phyloP scores from a whole-genome alignment of 441 rosid genomes.

The Populus hybrid region DNA sequence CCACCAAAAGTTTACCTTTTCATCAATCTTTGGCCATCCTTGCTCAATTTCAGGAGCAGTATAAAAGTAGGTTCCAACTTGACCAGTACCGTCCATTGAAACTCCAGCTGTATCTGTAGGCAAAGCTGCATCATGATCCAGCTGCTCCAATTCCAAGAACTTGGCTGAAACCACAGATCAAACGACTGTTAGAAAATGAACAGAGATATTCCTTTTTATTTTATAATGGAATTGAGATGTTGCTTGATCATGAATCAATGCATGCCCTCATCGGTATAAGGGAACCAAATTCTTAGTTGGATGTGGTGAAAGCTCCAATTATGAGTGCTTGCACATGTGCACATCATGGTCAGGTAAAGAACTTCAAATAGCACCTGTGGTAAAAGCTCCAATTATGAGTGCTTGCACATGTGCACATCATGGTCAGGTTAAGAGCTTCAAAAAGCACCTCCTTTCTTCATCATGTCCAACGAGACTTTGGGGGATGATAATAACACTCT shows the following conservation, averaged over 20 bases:
- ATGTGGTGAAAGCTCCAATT: background rate
- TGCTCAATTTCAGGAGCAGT: constrained; percentile 99
- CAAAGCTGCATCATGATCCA: constrained; percentile 73
- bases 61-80: constrained; percentile 93
- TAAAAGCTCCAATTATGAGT: background rate
- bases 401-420: background rate
- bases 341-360: background rate
- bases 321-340: background rate
- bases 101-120: constrained; percentile 64
- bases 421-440: background rate
- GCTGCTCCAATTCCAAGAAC: constrained; percentile 91
- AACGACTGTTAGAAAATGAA: background rate
- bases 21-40: constrained; percentile 98
- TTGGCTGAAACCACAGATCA: constrained; percentile 56
- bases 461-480: background rate
- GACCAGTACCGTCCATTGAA: constrained; percentile 87
- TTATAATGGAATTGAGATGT: background rate
- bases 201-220: background rate
- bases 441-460: background rate
- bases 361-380: background rate
- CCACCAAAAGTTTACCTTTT: constrained; percentile 59
- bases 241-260: background rate
- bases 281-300: background rate
- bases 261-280: background rate
- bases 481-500: background rate